Evolutionary conservation across 2,329 filamentous ascomycete genomes (phyloP), one percentile per base, ranked within the genome.

Genomic region (Raffaelea arxii): DNA sequence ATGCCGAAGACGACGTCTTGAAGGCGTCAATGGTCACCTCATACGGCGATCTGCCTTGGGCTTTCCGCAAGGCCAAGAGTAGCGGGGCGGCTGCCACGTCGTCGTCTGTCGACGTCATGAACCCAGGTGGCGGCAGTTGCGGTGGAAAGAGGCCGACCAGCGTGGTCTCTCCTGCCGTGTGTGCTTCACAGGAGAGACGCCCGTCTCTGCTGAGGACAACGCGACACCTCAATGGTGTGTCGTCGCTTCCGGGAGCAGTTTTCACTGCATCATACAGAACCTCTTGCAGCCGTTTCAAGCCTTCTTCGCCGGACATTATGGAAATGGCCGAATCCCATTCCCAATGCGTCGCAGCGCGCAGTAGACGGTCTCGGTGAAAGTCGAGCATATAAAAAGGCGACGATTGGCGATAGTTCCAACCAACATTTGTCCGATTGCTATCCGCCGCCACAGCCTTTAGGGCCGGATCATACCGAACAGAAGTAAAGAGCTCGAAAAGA

Each of bases 301-400:
- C 78, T 2, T 55, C 49, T 0, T 66, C 56, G 1, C 74, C 77
- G 0, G 64, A 57, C 6, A 82, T 62, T 4, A 55, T 51, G 1
- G 65, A 56, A 10, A 73, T 54, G 1, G 71, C 77, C 4, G 57
- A 50, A 2, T 63, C 54, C 78, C 77, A 83, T 6, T 63, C 57
- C 67, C 77, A 84, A 53, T 81, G 59, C 5, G 56, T 61, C 5
- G 78, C 78, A 14, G 78, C 79, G 47, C 68, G 74, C n/a, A 88
- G 69, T 59, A 95, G 75, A 45, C 89, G 82, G 59, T 90, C 84
- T 40, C 80, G 77, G 61, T 95, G 89, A 54, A 82, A 82, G 48
- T 80, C 71, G 16, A 92, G 74, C 73, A 94, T 87, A 62, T 94
- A 94, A 55, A 87, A 81, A 0, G 82, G 76, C 9, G 79, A 85